Evolutionary conservation across 2,329 filamentous ascomycete genomes (phyloP), one percentile per base, ranked within the genome.

Genomic region (Nemania bipapillata): DNA sequence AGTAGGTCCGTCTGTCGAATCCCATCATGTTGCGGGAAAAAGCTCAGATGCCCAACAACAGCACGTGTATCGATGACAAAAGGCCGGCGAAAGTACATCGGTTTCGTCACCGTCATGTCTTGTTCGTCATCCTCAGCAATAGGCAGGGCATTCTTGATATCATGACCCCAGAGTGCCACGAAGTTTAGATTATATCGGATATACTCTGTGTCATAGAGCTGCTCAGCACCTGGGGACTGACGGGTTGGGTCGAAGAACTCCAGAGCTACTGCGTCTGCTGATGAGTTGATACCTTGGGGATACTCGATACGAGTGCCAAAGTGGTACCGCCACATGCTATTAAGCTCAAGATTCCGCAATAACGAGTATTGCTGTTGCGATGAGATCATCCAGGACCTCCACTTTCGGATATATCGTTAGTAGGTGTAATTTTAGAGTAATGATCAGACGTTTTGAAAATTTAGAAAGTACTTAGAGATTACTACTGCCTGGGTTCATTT

Each of bases 61-160:
- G 84, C 85, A 66, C 84, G 82, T 4, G 85, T 86, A 74, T 88
- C 85, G n/a, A 88, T 83, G 12, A 86, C 80, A 24, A 85, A 81
- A 40, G 80, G 79, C 60, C 80, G 77, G n/a, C 78, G 77, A 5
- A 81, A 76, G 12, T 77, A 76, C 61, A 77, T 74, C 1, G 82
- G 80, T 67, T 81, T 80, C 45, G 78, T 80, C 50, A 81, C 80
- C 56, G 81, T 79, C 65, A 82, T 78, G 68, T 84, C 81, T 61
- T 85, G 79, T 73, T 86, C 85, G 65, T 84, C 83, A n/a, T 74
- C 80, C 75, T 3, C 74, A 6, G 78, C 77, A 32, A 85, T 81
- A 1, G 85, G 84, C 47, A 84, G 79, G 61, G 82, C 80, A 17
- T 75, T 75, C 24, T 81, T 79, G 40, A 86, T 82, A 71, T 88